Conservation (phyloP, 805 yeast genomes). For the Jamesozyma spencerorum region DNA sequence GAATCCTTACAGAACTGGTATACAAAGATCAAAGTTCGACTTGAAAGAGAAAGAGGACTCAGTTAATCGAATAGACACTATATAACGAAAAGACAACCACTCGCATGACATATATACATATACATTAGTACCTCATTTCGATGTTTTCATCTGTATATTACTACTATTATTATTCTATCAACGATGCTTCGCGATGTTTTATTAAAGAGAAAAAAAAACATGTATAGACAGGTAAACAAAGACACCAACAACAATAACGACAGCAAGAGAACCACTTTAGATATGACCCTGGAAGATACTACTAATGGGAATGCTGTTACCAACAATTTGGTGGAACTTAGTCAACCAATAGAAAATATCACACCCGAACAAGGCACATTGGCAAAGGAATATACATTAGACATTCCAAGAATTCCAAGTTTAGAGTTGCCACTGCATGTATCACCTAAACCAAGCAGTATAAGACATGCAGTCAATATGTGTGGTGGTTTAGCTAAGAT, state of each 20-base stretch:
- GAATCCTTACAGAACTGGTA: slow-evolving; percentile 51
- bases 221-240: not conserved
- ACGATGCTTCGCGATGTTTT: not conserved
- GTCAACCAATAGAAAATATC: not conserved
- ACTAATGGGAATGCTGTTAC: not conserved
- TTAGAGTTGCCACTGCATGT: slow-evolving; percentile 75
- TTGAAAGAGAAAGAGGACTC: slow-evolving; percentile 29
- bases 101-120: not conserved
- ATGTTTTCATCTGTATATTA: no score
- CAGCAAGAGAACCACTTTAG: not conserved
- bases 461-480: slow-evolving; percentile 53
- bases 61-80: slow-evolving; percentile 1
- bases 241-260: not conserved
- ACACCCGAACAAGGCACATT: slow-evolving; percentile 4
- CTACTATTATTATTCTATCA: no score
- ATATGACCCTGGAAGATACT: not conserved
- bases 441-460: slow-evolving; percentile 33
- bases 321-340: not conserved
- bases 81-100: not conserved
- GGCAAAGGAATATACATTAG: slow-evolving; percentile 54
- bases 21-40: slow-evolving; percentile 37
- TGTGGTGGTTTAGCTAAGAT: slow-evolving; percentile 50
- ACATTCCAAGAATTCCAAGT: slow-evolving; percentile 63
- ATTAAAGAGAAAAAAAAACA: not conserved
- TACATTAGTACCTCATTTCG: no score